Evolutionary conservation across 192 early-diverging fungal genomes (phyloP).

Genomic region (Coemansia nantahalensis): DNA sequence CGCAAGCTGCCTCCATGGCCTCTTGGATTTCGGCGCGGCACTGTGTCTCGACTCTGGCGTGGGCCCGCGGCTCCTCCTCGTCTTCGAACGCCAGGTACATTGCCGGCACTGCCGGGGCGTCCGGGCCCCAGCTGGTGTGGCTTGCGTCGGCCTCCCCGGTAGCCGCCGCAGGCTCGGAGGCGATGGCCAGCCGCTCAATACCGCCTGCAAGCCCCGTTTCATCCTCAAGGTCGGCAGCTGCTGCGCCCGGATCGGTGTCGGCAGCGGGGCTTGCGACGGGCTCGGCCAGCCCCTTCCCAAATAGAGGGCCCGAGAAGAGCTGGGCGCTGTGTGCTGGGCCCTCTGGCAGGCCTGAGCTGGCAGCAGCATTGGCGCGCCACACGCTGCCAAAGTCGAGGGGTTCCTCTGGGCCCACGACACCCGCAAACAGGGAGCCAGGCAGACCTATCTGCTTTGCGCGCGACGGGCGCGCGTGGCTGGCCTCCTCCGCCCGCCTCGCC

Average conservation of each 20-base stretch:
- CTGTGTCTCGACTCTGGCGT: constrained; percentile 7
- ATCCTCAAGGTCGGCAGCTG: background rate
- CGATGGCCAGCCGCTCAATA: constrained; percentile 5
- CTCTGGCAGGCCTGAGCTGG: background rate
- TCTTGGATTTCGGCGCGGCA: constrained; percentile 27
- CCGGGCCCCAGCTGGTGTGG: constrained; percentile 9
- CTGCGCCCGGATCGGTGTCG: no score
- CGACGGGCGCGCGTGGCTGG: background rate
- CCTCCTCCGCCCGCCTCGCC: constrained; percentile 34
- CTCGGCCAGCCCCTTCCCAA: constrained; percentile 12
- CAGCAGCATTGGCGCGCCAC: constrained; percentile 14
- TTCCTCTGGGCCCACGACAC: background rate
- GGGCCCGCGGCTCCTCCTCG: constrained; percentile 7
- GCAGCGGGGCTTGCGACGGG: no score
- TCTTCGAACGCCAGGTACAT: constrained; percentile 38
- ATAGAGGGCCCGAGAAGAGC: constrained; percentile 25
- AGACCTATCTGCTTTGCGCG: background rate
- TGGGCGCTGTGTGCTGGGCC: background rate
- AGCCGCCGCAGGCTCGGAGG: background rate
- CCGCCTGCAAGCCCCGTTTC: background rate
- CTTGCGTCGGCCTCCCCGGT: no score
- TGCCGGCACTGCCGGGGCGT: constrained; percentile 5
- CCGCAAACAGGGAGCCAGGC: background rate
- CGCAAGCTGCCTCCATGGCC: constrained; percentile 18
- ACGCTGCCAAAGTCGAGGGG: constrained; percentile 45